Evolutionary conservation across 2,329 filamentous ascomycete genomes (phyloP), one percentile per base, ranked within the genome.

Genomic region (Fusarium denticulatum): DNA sequence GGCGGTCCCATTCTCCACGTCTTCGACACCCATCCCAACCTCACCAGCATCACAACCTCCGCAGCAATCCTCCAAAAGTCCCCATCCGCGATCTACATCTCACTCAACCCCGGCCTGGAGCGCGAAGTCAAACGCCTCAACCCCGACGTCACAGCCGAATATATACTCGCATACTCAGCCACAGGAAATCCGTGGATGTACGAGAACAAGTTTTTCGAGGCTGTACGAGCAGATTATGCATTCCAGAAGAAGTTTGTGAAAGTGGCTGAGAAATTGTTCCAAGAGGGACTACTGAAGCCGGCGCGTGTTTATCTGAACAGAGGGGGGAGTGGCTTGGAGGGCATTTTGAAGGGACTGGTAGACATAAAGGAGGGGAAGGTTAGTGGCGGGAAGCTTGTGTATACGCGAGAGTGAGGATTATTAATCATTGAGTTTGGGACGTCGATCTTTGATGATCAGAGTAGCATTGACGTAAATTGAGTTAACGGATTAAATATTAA

Each of bases 1-100:
- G 39, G 47, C 12, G 67, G 77, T 47, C 57, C 59, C 10, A 60
- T 81, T 3, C 39, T 32, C 3, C n/a, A 61, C 20, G 24, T 57
- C 4, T 45, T 67, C 11, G 64, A 67, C 3, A 65, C 60, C 2
- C 26, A 58, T 7, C 64, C 64, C 6, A 50, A 22, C 11, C 4
- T 28, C 0, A 10, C 10, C 3, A 67, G 64, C 16, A 10, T 39
- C 5, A 16, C 13, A 2, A 10, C 30, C 0, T 56, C 64, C 0
- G 60, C 64, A 9, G 37, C 26, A 0, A 46, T 65, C 0, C 22
- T 67, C 12, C 16, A 20, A 13, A 13, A 42, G 10, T 65, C 64
- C 2, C 7, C 7, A 1, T 7, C 37, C 1, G 42, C 60, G 6
- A 65, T 15, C 26, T 67, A 67, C 6, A 45, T 67, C 10, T 24